Conservation (phyloP, 192 early-diverging fungal genomes). For the Linnemannia exigua region DNA sequence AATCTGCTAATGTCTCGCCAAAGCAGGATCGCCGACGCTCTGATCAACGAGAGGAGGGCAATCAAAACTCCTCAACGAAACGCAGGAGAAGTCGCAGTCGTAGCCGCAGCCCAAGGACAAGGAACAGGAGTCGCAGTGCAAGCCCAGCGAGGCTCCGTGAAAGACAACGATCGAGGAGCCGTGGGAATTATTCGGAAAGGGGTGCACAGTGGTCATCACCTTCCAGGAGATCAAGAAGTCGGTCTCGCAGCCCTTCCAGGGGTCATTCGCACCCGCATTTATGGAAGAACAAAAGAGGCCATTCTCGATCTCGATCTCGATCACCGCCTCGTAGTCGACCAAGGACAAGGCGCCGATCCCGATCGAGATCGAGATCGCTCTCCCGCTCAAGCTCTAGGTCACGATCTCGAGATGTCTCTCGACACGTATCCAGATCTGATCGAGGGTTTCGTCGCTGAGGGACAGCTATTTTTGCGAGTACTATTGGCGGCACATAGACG, state of each 20-base stretch:
- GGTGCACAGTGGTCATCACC: neutral
- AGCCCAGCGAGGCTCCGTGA: neutral
- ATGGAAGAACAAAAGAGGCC: neutral
- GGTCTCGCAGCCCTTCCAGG: constrained; percentile 13
- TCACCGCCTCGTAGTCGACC: neutral
- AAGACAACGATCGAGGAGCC: neutral
- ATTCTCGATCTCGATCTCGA: constrained; percentile 13
- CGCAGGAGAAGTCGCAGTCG: neutral
- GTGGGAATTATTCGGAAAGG: neutral
- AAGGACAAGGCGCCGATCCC: neutral
- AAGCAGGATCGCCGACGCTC: neutral
- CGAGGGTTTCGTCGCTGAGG: neutral
- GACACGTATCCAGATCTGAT: neutral
- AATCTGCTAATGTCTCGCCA: no score
- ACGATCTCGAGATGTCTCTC: neutral
- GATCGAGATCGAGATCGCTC: constrained; percentile 20
- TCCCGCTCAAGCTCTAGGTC: constrained; percentile 15
- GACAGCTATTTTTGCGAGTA: no score
- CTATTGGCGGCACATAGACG: no score
- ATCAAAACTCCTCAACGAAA: neutral
- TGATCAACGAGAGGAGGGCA: neutral
- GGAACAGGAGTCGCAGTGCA: constrained; percentile 1
- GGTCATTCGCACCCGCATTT: neutral
- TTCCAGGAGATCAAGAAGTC: constrained; percentile 9
- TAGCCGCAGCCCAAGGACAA: constrained; percentile 12